phyloP scores from a whole-genome alignment of 2,329 filamentous ascomycete species.

The Colletotrichum sp. region DNA sequence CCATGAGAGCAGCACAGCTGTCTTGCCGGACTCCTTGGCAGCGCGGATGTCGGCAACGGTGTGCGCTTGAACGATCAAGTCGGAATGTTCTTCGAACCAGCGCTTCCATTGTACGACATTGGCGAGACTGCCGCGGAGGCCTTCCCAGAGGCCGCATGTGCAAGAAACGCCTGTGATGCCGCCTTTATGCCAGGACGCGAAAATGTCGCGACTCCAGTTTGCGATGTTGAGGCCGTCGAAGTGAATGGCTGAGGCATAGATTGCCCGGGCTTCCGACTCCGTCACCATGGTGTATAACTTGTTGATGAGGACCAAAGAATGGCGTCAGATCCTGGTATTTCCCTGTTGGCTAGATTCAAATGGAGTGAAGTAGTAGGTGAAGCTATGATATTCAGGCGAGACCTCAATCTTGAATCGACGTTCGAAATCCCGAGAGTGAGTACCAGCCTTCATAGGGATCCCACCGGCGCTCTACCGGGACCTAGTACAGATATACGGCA shows the following conservation, averaged over 20 bases:
- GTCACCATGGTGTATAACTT: constrained; percentile 28
- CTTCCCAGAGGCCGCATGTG: constrained; percentile 44
- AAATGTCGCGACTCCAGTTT: constrained; percentile 43
- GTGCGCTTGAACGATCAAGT: constrained; percentile 42
- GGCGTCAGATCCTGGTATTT: not conserved
- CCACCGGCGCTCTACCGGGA: not conserved
- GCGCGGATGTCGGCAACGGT: constrained; percentile 38
- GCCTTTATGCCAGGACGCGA: constrained; percentile 40
- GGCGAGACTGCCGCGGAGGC: constrained; percentile 38
- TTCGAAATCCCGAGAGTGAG: not conserved
- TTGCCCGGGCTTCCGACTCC: constrained; percentile 37
- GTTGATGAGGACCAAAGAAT: not conserved
- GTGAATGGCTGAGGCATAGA: constrained; percentile 40
- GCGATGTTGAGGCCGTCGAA: constrained; percentile 46
- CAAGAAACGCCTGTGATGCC: constrained; percentile 45
- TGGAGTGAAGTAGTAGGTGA: not conserved
- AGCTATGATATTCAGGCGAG: not conserved
- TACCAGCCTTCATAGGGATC: not conserved
- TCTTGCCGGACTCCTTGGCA: constrained; percentile 39
- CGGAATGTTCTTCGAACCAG: constrained; percentile 44
- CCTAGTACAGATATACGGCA: not conserved
- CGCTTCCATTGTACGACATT: constrained; percentile 46
- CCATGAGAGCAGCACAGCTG: constrained; percentile 42
- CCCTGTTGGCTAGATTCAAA: not conserved
- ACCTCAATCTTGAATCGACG: not conserved